Percentiles rank a stretch among this genome's conserved stretches.
phyloP scores from a whole-genome alignment of 2,329 filamentous ascomycete genomes.

The Talaromyces islandicus region DNA sequence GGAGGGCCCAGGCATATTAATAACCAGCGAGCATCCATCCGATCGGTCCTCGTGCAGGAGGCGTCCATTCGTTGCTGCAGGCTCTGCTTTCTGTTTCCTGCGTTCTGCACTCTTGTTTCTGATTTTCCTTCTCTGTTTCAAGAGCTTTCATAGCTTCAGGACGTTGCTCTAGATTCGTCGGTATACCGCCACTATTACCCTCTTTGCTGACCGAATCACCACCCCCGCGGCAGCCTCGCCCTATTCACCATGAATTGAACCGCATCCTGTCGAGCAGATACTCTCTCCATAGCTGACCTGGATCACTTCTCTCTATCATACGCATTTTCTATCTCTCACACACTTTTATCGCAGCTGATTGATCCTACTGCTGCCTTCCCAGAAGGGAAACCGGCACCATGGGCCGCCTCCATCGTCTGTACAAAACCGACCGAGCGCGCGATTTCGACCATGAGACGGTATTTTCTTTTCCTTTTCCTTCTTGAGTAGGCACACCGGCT shows the following conservation, averaged over 20 bases:
- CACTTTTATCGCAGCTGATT: not conserved
- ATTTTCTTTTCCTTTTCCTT: not conserved
- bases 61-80: not conserved
- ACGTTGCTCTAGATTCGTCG: not conserved
- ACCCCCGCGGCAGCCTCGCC: not conserved
- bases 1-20: not conserved
- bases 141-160: not conserved
- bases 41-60: not conserved
- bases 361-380: not conserved
- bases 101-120: too few species aligned
- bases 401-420: slow-evolving; percentile 31
- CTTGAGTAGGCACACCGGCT: not conserved
- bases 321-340: not conserved
- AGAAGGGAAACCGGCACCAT: slow-evolving; percentile 14
- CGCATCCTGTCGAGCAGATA: not conserved
- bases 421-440: slow-evolving; percentile 38
- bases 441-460: slow-evolving; percentile 41
- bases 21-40: not conserved
- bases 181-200: not conserved
- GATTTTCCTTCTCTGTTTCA: not conserved
- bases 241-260: not conserved
- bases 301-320: not conserved
- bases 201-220: not conserved
- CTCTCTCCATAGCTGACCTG: not conserved
- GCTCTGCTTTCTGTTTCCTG: not conserved